Conservation (phyloP, 2,329 filamentous ascomycete genomes). For the Ophiobolus disseminans region DNA sequence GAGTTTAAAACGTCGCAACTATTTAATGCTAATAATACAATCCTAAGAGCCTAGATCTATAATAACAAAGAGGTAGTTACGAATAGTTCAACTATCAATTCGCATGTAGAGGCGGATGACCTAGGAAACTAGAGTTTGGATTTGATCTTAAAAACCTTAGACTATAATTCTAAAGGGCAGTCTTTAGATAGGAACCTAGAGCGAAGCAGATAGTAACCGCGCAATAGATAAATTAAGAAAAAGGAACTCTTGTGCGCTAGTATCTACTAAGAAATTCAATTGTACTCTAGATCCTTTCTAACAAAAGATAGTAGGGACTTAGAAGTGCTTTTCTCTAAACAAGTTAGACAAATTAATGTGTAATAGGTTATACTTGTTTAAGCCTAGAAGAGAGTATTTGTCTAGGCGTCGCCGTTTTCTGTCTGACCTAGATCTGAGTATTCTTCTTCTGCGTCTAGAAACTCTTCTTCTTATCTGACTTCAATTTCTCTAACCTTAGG, state of each 20-base stretch:
- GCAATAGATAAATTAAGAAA: not conserved
- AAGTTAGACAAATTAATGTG: not conserved
- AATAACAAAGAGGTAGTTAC: not conserved
- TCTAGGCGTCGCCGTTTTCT: not conserved
- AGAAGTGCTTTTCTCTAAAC: constrained; percentile 1
- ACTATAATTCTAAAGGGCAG: not conserved
- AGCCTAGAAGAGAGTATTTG: not conserved
- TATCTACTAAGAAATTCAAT: not conserved
- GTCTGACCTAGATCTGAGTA: not conserved
- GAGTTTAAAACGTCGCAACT: not conserved
- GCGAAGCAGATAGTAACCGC: not conserved
- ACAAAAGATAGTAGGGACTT: not conserved
- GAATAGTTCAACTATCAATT: not conserved
- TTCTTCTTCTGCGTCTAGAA: too few relatives aligned
- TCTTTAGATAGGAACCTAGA: not conserved
- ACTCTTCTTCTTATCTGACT: not conserved
- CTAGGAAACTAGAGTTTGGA: not conserved
- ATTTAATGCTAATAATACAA: constrained; percentile 1
- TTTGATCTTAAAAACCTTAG: not conserved
- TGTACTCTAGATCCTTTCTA: not conserved
- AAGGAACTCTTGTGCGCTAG: not conserved
- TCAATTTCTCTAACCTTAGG: not conserved
- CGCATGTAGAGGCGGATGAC: not conserved
- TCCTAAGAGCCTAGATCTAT: not conserved
- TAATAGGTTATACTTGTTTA: not conserved